Evolutionary conservation across 306 rosid species (phyloP).

Genomic region (Trichosanthes truncata): DNA sequence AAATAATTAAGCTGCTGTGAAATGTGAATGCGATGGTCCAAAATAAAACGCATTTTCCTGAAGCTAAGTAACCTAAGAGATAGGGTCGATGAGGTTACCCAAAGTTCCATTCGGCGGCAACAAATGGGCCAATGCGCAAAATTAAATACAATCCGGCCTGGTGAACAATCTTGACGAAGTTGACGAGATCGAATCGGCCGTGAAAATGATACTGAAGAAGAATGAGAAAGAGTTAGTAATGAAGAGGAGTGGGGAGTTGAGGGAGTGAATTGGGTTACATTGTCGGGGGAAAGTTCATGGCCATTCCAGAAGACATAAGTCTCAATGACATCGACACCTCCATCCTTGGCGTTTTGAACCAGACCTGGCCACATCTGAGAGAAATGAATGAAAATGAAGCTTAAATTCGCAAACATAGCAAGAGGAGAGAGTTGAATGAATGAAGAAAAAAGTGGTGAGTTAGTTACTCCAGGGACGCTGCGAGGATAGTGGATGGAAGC

Average conservation of each 20-base stretch:
- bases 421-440: too few species aligned
- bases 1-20: neutral
- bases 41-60: too few species aligned
- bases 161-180: conserved; percentile 40
- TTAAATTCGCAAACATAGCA: too few species aligned
- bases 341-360: conserved; percentile 78
- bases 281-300: conserved; percentile 78
- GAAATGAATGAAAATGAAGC: neutral
- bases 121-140: conserved; percentile 51
- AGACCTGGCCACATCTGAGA: conserved; percentile 86
- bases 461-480: conserved; percentile 72
- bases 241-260: neutral
- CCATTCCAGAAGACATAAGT: conserved; percentile 97
- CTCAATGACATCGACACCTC: conserved; percentile 75
- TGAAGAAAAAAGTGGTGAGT: neutral
- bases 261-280: conserved; percentile 34
- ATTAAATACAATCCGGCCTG: conserved; percentile 40
- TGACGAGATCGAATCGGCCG: conserved; percentile 48
- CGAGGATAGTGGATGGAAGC: conserved; percentile 94
- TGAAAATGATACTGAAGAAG: conserved; percentile 32
- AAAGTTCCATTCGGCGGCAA: conserved; percentile 48
- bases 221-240: neutral
- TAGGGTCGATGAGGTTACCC: conserved; percentile 14
- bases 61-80: neutral
- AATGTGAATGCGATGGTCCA: neutral